Evolutionary conservation across 352 stramenopile genomes (phyloP).

Genomic region (Phytophthora crassamura): DNA sequence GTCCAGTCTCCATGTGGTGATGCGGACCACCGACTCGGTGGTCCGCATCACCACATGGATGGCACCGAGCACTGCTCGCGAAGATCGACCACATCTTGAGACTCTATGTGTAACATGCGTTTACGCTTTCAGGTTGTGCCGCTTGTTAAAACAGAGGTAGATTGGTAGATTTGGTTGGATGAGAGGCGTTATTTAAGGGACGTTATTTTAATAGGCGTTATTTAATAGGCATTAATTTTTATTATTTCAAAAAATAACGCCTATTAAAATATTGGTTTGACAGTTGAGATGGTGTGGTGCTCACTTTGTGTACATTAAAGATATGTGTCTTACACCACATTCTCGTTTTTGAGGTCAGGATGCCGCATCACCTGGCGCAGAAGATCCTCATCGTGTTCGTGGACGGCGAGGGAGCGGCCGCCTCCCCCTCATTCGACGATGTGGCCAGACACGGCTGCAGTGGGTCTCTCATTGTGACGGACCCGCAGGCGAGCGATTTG

Average conservation of each 20-base stretch:
- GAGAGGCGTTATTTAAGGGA: too few relatives aligned
- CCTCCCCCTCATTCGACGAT: constrained; percentile 38
- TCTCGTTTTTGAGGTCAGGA: constrained; percentile 35
- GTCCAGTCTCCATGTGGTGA: neutral
- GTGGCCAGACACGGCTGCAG: constrained; percentile 59
- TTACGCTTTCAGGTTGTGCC: too few relatives aligned
- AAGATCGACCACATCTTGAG: constrained; percentile 6
- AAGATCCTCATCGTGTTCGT: constrained; percentile 66
- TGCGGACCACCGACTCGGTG: constrained; percentile 1
- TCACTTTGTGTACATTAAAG: neutral
- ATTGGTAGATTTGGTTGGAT: too few relatives aligned
- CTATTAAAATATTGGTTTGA: too few relatives aligned
- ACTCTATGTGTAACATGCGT: constrained; percentile 16
- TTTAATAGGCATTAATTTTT: too few relatives aligned
- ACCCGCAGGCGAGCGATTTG: constrained; percentile 30
- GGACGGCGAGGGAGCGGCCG: constrained; percentile 26
- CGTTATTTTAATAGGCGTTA: too few relatives aligned
- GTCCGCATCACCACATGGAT: too few relatives aligned
- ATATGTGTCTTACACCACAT: neutral
- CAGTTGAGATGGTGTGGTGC: too few relatives aligned
- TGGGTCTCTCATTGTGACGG: constrained; percentile 59
- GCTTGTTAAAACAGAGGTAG: too few relatives aligned
- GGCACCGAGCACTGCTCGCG: too few relatives aligned
- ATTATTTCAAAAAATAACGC: too few relatives aligned
- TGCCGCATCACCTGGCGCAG: constrained; percentile 44